These are phyloP conservation scores for Leccinum truebloodii DNA, from an alignment of 768 basidiomycete genomes.

Conservation along the genomic window DNA sequence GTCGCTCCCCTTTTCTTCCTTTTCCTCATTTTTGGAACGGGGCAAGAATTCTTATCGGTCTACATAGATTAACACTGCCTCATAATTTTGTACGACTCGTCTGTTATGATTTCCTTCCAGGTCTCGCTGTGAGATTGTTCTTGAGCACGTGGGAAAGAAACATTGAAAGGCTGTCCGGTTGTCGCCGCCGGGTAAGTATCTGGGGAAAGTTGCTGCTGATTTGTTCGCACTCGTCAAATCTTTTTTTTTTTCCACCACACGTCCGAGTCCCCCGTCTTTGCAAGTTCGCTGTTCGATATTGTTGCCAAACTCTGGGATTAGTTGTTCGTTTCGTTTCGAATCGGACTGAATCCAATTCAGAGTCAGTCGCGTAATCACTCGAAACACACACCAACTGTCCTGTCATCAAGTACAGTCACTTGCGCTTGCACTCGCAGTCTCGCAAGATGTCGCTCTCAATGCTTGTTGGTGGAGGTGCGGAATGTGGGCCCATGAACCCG, in stretches of 20 bases:
- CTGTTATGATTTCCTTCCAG: not conserved
- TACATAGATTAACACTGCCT: slow-evolving; percentile 30
- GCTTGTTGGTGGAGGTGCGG: slow-evolving; percentile 63
- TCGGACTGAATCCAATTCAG: not conserved
- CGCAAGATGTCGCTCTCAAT: slow-evolving; percentile 70
- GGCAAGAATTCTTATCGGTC: slow-evolving; percentile 22
- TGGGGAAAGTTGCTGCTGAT: not conserved
- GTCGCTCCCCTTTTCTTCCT: slow-evolving; percentile 2
- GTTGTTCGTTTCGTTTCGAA: not conserved
- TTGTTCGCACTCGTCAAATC: not conserved
- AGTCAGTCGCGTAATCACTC: not conserved
- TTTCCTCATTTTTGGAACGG: slow-evolving; percentile 21
- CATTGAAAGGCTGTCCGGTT: not conserved
- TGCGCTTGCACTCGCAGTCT: not conserved
- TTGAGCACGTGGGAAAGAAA: slow-evolving; percentile 22
- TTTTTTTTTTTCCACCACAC: slow-evolving; percentile 1
- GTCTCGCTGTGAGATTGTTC: not conserved
- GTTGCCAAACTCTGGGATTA: not conserved
- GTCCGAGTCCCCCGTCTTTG: not conserved
- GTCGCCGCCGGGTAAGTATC: not conserved
- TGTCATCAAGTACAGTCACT: not conserved
- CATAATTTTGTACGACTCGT: slow-evolving; percentile 26
- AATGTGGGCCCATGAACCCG: slow-evolving; percentile 86
- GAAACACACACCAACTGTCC: not conserved
- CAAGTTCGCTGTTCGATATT: not conserved